Evolutionary conservation across 148 eudicot genomes (phyloP).

Genomic region (Camellia lanceoleosa): DNA sequence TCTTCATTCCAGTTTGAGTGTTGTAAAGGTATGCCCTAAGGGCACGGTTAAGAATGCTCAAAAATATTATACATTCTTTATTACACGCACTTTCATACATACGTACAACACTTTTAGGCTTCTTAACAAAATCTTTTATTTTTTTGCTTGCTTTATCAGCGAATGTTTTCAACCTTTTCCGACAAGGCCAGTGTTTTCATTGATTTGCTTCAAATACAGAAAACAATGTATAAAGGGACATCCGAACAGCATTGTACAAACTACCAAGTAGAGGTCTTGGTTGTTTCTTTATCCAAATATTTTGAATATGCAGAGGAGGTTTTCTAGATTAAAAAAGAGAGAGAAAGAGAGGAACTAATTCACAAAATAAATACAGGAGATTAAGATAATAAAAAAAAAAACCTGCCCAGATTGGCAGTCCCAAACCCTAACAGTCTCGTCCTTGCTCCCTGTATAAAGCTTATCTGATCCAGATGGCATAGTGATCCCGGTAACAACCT

Average conservation of each 20-base stretch:
- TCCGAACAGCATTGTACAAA: neutral
- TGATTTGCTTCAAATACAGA: neutral
- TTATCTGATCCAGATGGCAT: conserved; percentile 82
- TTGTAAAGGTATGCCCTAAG: neutral
- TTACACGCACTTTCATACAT: no score
- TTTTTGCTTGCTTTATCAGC: neutral
- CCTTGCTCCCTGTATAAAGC: conserved; percentile 89
- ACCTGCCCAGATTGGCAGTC: conserved; percentile 99
- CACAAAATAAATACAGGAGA: neutral
- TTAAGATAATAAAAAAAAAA: conserved; percentile 16
- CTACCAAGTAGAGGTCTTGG: neutral
- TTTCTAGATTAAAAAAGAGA: neutral
- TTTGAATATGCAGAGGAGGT: neutral
- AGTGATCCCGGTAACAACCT: conserved; percentile 88
- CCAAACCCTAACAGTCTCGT: conserved; percentile 82
- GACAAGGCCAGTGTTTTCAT: neutral
- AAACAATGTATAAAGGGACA: neutral
- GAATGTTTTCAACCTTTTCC: neutral
- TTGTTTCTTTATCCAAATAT: neutral
- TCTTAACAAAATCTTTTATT: neutral
- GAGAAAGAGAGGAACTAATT: neutral
- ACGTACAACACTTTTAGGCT: no score
- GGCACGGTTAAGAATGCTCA: no score
- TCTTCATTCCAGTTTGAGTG: neutral
- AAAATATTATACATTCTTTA: no score